Evolutionary conservation across 495 filamentous ascomycete genomes (phyloP).

Genomic region (Penicillium alfredii): DNA sequence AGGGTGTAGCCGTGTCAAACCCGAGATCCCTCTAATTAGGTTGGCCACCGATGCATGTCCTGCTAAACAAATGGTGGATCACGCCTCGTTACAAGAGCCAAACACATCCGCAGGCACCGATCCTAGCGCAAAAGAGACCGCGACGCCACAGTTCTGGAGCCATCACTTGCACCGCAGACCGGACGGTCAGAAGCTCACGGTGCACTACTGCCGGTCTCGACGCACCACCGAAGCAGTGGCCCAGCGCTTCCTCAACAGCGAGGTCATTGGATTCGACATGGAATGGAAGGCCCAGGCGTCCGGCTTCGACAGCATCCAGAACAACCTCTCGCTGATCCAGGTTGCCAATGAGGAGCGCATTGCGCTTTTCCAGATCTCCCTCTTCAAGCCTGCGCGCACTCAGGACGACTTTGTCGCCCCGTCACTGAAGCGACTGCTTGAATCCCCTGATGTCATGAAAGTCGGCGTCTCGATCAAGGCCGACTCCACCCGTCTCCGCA

Average conservation of each 20-base stretch:
- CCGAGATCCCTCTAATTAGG: no score
- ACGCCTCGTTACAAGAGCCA: no score
- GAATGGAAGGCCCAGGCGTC: constrained; percentile 65
- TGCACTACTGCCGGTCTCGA: constrained; percentile 72
- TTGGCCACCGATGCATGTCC: no score
- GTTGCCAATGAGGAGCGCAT: constrained; percentile 74
- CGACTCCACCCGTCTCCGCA: constrained; percentile 64
- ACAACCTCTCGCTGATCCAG: constrained; percentile 73
- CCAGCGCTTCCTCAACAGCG: constrained; percentile 60
- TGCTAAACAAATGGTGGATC: no score
- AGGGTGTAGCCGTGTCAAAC: no score
- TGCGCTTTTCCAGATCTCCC: constrained; percentile 71
- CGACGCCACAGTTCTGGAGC: constrained; percentile 52
- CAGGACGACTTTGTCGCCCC: constrained; percentile 58
- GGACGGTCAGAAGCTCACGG: constrained; percentile 44
- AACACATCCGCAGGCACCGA: no score
- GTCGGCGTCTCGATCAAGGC: constrained; percentile 70
- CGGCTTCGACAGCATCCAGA: constrained; percentile 41
- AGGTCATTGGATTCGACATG: constrained; percentile 76
- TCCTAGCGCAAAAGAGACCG: neutral
- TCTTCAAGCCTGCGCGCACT: constrained; percentile 43
- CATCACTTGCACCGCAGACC: constrained; percentile 55
- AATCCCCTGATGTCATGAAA: constrained; percentile 64
- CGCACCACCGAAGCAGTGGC: constrained; percentile 60
- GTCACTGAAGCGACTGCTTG: constrained; percentile 61